phyloP scores from a whole-genome alignment of 306 rosid genomes.

The Canavalia ensiformis region DNA sequence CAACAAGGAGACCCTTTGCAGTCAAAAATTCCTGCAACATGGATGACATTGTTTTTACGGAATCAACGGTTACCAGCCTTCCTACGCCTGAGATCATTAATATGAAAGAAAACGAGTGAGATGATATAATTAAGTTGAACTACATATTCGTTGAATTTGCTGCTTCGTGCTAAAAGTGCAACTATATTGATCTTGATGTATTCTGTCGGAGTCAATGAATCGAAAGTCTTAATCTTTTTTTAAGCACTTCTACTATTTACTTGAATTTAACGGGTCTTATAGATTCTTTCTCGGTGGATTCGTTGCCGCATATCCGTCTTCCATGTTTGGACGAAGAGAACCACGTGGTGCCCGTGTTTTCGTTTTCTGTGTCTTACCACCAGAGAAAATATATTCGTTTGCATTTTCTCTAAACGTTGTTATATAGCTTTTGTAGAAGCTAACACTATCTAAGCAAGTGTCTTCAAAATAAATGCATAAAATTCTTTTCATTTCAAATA shows the following conservation, averaged over 20 bases:
- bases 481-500: neutral
- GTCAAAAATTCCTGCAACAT: conserved; percentile 65
- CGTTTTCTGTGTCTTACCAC: neutral
- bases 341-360: conserved; percentile 12
- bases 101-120: conserved; percentile 52
- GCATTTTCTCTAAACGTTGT: neutral
- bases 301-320: neutral
- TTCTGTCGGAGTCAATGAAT: conserved; percentile 29
- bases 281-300: conserved; percentile 13
- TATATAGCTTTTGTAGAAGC: neutral
- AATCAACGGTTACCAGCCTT: conserved; percentile 42
- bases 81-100: conserved; percentile 43
- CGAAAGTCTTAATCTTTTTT: conserved; percentile 27
- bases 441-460: neutral
- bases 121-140: conserved; percentile 24
- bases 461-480: neutral
- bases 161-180: conserved; percentile 42
- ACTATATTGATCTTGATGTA: conserved; percentile 18
- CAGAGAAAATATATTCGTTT: neutral
- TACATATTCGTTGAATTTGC: conserved; percentile 3
- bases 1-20: conserved; percentile 57
- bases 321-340: conserved; percentile 18
- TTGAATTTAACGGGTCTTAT: conserved; percentile 26
- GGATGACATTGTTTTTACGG: conserved; percentile 51
- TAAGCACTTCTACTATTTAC: conserved; percentile 18